These are phyloP conservation scores for Pythium monospermum DNA, from an alignment of 352 stramenopile genomes.

Conservation along the genomic window DNA sequence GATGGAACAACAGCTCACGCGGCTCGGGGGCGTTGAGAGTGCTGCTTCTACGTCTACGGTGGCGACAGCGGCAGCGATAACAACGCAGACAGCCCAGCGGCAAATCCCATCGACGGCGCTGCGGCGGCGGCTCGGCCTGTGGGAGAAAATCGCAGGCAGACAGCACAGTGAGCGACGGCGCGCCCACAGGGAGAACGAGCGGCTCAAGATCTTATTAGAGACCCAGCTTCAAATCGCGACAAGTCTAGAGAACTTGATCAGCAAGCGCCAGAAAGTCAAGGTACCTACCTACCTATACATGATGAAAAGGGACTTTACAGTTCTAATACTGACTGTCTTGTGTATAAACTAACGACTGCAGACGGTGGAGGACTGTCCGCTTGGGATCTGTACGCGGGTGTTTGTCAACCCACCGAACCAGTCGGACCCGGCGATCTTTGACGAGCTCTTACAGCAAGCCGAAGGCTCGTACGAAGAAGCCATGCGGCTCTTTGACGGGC, in stretches of 20 bases:
- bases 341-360: no score
- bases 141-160: conserved; percentile 5
- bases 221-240: conserved; percentile 29
- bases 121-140: not conserved
- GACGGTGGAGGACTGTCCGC: conserved; percentile 1
- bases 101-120: no score
- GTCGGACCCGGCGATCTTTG: not conserved
- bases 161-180: conserved; percentile 6
- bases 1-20: not conserved
- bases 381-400: conserved; percentile 2
- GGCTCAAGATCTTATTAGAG: conserved; percentile 35
- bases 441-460: not conserved
- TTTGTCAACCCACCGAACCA: not conserved
- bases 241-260: conserved; percentile 27
- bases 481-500: not conserved
- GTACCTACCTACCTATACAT: no score
- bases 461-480: conserved; percentile 1
- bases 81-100: no score
- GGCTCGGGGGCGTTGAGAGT: no score
- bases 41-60: no score
- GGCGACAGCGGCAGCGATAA: no score
- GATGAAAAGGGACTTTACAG: no score
- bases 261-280: conserved; percentile 12
- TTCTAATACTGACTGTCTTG: conserved; percentile 2
- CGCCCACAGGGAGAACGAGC: conserved; percentile 32